phyloP scores from a whole-genome alignment of 371 early-diverging fungal genomes.

The Mucor lusitanicus region DNA sequence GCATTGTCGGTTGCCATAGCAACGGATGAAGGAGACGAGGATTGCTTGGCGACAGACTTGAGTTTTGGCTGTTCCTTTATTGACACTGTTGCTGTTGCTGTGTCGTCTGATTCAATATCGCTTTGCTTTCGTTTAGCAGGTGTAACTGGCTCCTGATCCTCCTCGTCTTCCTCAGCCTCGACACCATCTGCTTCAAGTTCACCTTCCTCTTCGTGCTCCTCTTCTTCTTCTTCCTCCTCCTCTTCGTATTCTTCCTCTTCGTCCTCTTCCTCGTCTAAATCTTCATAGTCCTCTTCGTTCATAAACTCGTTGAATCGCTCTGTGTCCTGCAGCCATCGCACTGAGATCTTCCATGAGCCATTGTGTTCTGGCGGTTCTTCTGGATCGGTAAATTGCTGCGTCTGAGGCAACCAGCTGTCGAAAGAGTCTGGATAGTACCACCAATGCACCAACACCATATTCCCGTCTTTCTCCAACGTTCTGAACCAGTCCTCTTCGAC shows the following conservation, averaged over 20 bases:
- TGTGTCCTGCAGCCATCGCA: conserved; percentile 81
- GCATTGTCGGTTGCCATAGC: background rate
- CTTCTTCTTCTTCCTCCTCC: conserved; percentile 21
- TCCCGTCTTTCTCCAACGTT: conserved; percentile 67
- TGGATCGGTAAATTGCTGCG: conserved; percentile 67
- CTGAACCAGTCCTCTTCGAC: conserved; percentile 75
- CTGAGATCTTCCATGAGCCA: conserved; percentile 71
- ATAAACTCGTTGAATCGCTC: conserved; percentile 73
- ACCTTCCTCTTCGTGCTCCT: conserved; percentile 67
- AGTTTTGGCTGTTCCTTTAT: background rate
- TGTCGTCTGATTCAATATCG: background rate
- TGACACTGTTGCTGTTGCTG: background rate
- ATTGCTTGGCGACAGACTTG: background rate
- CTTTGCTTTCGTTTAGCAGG: conserved; percentile 7
- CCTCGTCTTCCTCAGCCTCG: conserved; percentile 20
- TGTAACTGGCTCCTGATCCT: conserved; percentile 7
- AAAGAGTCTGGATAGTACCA: conserved; percentile 86
- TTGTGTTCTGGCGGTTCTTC: conserved; percentile 66
- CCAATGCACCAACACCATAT: conserved; percentile 77
- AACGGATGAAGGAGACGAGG: background rate
- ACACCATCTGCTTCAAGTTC: conserved; percentile 51
- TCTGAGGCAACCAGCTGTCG: conserved; percentile 77
- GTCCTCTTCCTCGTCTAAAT: conserved; percentile 23
- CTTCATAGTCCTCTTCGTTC: conserved; percentile 81
- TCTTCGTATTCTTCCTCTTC: conserved; percentile 28